Conservation (phyloP, 768 basidiomycete genomes). For the Hemileccinum impolitum region DNA sequence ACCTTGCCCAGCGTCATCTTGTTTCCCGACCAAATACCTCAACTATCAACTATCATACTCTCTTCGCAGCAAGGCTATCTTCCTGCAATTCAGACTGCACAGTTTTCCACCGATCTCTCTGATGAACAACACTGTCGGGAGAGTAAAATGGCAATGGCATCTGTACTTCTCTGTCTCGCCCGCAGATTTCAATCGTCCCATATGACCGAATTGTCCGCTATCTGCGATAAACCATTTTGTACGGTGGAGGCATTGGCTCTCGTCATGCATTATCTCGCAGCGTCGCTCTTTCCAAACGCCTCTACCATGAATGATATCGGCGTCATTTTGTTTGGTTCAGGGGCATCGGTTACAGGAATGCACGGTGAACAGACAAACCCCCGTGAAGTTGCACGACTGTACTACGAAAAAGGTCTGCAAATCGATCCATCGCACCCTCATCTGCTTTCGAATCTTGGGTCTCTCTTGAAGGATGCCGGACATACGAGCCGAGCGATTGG, state of each 20-base stretch:
- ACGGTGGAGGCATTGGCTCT: slow-evolving; percentile 38
- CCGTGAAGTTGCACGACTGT: slow-evolving; percentile 38
- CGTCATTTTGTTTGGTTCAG: slow-evolving; percentile 38
- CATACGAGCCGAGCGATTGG: slow-evolving; percentile 39
- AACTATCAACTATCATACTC: slow-evolving; percentile 37
- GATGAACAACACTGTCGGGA: slow-evolving; percentile 24
- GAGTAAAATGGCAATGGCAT: slow-evolving; percentile 34
- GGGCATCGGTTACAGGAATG: slow-evolving; percentile 18
- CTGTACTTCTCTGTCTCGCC: slow-evolving; percentile 43
- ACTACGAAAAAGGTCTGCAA: slow-evolving; percentile 44
- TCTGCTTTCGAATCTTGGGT: slow-evolving; percentile 48
- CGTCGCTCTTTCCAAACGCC: slow-evolving; percentile 42
- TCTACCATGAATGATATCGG: slow-evolving; percentile 51
- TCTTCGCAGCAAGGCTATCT: slow-evolving; percentile 32
- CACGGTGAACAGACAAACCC: slow-evolving; percentile 24
- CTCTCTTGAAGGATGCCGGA: slow-evolving; percentile 48
- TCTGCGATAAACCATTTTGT: slow-evolving; percentile 27
- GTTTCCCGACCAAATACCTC: slow-evolving; percentile 38
- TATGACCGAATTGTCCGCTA: slow-evolving; percentile 20
- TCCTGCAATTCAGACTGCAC: slow-evolving; percentile 30
- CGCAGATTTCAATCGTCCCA: slow-evolving; percentile 39
- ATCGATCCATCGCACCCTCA: slow-evolving; percentile 47
- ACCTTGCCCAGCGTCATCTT: slow-evolving; percentile 41
- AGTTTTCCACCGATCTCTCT: slow-evolving; percentile 23
- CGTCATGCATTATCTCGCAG: slow-evolving; percentile 46